Percentiles rank a stretch among this genome's conserved stretches.
phyloP scores from a whole-genome alignment of 805 yeast genomes.

The Wickerhamiella azyma region DNA sequence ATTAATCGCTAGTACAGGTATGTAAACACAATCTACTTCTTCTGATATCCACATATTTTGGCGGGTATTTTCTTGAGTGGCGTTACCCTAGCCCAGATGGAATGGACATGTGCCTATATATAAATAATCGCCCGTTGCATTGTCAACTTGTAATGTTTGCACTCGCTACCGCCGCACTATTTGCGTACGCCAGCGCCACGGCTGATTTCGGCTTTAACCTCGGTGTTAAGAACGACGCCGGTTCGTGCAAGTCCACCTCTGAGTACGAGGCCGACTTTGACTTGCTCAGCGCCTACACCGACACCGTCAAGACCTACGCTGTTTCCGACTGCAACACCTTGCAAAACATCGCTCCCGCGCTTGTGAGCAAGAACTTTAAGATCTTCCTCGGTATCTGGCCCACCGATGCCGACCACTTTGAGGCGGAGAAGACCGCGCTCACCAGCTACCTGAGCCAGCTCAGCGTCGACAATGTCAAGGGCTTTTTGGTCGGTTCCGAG shows the following conservation, averaged over 20 bases:
- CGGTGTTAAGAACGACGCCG: constrained; percentile 70
- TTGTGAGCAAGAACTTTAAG: constrained; percentile 61
- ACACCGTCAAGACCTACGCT: constrained; percentile 71
- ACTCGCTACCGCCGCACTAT: constrained; percentile 7
- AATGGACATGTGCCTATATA: background rate
- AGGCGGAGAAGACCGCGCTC: constrained; percentile 62
- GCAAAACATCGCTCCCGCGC: constrained; percentile 73
- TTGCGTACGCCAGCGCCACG: constrained; percentile 29
- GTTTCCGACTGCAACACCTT: constrained; percentile 90
- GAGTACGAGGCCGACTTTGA: constrained; percentile 63
- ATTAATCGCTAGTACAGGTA: too few relatives aligned
- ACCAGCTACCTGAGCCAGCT: constrained; percentile 55
- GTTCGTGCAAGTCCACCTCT: constrained; percentile 52
- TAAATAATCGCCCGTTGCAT: background rate
- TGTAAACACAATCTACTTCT: too few relatives aligned
- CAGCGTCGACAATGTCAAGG: constrained; percentile 47
- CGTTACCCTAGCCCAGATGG: background rate
- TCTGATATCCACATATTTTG: too few relatives aligned
- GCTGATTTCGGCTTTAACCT: constrained; percentile 74
- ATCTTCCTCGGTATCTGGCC: constrained; percentile 89
- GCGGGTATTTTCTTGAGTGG: too few relatives aligned
- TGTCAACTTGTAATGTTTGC: constrained; percentile 1
- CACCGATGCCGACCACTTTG: constrained; percentile 65
- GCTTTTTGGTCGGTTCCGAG: constrained; percentile 87
- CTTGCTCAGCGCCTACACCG: constrained; percentile 43